Conservation (phyloP, 1,284 basidiomycete species). For the Ustilago trichophora region DNA sequence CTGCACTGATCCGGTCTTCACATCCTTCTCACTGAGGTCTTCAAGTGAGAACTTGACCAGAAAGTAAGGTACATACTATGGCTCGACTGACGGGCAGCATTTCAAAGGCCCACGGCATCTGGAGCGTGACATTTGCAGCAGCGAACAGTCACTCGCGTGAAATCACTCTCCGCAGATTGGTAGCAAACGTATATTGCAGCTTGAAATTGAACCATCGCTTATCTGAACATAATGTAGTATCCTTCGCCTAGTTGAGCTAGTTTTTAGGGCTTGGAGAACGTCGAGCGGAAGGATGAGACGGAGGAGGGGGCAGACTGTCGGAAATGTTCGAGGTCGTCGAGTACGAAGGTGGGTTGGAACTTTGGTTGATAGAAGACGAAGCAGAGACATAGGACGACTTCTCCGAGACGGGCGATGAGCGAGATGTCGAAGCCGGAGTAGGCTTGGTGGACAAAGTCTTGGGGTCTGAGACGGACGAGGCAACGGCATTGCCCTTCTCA, state of each 20-base stretch:
- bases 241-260: not conserved
- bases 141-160: too few species aligned
- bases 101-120: too few species aligned
- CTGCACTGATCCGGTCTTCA: too few species aligned
- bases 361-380: not conserved
- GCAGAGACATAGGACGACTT: slow-evolving; percentile 19
- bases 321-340: not conserved
- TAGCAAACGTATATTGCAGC: not conserved
- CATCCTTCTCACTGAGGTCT: too few species aligned
- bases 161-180: not conserved
- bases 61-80: too few species aligned
- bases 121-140: too few species aligned
- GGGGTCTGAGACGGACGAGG: slow-evolving; percentile 8
- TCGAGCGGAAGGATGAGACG: slow-evolving; percentile 12
- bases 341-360: slow-evolving; percentile 24
- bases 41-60: too few species aligned
- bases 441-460: not conserved
- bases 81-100: too few species aligned
- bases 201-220: not conserved
- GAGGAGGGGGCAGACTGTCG: slow-evolving; percentile 4
- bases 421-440: not conserved
- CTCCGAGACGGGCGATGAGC: slow-evolving; percentile 5
- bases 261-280: slow-evolving; percentile 18
- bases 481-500: slow-evolving; percentile 34
- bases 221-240: not conserved